Conservation (phyloP, 441 rosid species). For the Populus hybrid region DNA sequence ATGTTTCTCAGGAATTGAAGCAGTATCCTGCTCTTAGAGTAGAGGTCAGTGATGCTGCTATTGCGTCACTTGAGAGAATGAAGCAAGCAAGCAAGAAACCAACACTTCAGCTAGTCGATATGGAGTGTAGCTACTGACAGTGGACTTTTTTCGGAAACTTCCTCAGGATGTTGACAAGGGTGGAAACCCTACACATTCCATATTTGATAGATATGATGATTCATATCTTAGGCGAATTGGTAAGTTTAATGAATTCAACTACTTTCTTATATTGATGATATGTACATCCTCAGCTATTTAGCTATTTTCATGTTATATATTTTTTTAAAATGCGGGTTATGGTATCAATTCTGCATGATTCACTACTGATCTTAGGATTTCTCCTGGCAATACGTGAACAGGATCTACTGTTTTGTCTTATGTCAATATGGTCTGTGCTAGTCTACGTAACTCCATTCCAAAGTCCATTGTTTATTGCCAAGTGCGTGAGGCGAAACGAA, state of each 20-base stretch:
- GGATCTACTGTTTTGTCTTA: slow-evolving; percentile 86
- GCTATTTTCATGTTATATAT: too few relatives aligned
- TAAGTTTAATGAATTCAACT: slow-evolving; percentile 24
- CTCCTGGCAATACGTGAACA: slow-evolving; percentile 28
- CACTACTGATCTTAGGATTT: neutral
- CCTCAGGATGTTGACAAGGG: slow-evolving; percentile 98
- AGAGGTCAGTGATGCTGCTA: slow-evolving; percentile 84
- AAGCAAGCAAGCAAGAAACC: slow-evolving; percentile 84
- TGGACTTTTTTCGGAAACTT: slow-evolving; percentile 93
- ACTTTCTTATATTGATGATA: too few relatives aligned
- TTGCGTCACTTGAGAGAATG: slow-evolving; percentile 87
- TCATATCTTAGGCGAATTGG: slow-evolving; percentile 88
- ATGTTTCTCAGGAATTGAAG: slow-evolving; percentile 68
- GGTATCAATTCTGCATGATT: neutral
- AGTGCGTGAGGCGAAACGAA: slow-evolving; percentile 74
- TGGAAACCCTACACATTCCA: slow-evolving; percentile 91
- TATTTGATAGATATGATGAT: slow-evolving; percentile 91
- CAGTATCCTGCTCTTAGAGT: slow-evolving; percentile 94
- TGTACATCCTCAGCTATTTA: too few relatives aligned
- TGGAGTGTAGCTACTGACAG: slow-evolving; percentile 94
- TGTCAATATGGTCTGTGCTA: slow-evolving; percentile 85
- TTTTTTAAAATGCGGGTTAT: neutral
- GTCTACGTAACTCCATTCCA: slow-evolving; percentile 84
- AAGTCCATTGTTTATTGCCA: slow-evolving; percentile 39
- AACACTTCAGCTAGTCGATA: slow-evolving; percentile 82